Evolutionary conservation across 2,329 filamentous ascomycete genomes (phyloP).

Genomic region (Cytospora paraplurivora): DNA sequence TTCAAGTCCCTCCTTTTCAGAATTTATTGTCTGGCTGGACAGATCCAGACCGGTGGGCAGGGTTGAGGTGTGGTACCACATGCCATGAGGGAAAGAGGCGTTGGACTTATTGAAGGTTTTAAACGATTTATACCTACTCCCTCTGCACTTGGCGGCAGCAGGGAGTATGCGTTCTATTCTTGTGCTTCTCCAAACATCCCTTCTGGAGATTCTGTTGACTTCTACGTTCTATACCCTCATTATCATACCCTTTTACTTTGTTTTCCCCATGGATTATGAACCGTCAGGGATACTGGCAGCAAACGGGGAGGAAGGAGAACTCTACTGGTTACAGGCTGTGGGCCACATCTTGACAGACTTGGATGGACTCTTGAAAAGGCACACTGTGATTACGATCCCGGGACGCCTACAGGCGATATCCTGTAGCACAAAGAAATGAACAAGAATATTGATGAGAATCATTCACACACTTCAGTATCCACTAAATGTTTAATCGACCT

Average conservation of each 20-base stretch:
- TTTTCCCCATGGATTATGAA: slow-evolving; percentile 17
- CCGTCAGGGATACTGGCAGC: not conserved
- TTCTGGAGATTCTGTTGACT: slow-evolving; percentile 11
- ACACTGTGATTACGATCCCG: not conserved
- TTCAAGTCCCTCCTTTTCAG: slow-evolving; percentile 18
- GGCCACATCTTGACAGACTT: not conserved
- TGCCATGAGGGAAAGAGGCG: slow-evolving; percentile 14
- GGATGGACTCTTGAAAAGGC: not conserved
- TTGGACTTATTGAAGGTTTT: slow-evolving; percentile 10
- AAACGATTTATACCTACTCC: slow-evolving; percentile 21
- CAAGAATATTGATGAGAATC: slow-evolving; percentile 12
- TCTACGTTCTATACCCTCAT: slow-evolving; percentile 18
- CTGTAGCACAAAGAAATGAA: slow-evolving; percentile 11
- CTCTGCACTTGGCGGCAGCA: slow-evolving; percentile 27
- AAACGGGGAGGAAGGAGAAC: not conserved
- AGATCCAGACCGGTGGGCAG: not conserved
- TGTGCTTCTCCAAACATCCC: slow-evolving; percentile 24
- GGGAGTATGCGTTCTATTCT: slow-evolving; percentile 23
- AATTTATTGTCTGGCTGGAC: slow-evolving; percentile 16
- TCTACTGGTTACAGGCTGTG: not conserved
- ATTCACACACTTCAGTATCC: not conserved
- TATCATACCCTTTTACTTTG: slow-evolving; percentile 16
- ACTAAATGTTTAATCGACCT: not conserved
- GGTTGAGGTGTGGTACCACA: not conserved
- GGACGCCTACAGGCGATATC: slow-evolving; percentile 1